Base-by-base conservation (phyloP, 306 rosid genomes). In the Dicorynia guianensis region DNA sequence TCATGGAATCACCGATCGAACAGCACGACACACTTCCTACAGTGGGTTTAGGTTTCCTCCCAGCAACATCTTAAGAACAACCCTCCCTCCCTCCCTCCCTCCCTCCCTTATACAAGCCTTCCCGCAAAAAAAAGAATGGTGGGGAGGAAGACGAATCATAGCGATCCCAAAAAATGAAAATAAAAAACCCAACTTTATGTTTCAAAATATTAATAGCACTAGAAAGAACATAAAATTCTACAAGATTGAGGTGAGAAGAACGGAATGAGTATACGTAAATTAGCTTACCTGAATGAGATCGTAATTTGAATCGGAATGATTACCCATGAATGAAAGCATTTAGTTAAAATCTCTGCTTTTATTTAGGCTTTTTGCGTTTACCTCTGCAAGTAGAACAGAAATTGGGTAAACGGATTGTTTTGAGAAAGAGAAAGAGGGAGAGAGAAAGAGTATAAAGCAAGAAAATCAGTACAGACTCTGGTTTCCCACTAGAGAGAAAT, bases 401-500 rank as follows among this genome's bases (percentile, higher is more conserved):
- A 61, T 25, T 66, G 62, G 66, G 63, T 49, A 76, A 83, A 67
- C 47, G 54, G 71, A 20, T n/a, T 56, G 55, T 72, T 67, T 71
- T 44, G 63, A 72, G 33, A 44, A 58, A 66, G 57, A n/a, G 39
- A 18, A 57, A 52, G 9, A 38, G 49, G 44, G 58, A 11, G 36
- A 69, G 63, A 25, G 67, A 8, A 33, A 59, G 46, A 44, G 77
- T 71, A 18, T 50, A 52, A 63, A 64, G 82, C 61, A 67, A 80
- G 69, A 59, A 77, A 74, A 74, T 13, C 25, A 62, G 77, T 76
- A 80, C 79, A 73, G 62, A 53, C 58, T 73, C 65, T 46, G 80
- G 75, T 79, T 75, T 82, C 89, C 90, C 93, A 83, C 85, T 79
- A 71, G 83, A 78, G 80, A 83, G 83, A 86, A 87, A 89, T 61